These are phyloP conservation scores for Penicillium sp. DNA, from an alignment of 2,329 filamentous ascomycete genomes.

Conservation along the genomic window DNA sequence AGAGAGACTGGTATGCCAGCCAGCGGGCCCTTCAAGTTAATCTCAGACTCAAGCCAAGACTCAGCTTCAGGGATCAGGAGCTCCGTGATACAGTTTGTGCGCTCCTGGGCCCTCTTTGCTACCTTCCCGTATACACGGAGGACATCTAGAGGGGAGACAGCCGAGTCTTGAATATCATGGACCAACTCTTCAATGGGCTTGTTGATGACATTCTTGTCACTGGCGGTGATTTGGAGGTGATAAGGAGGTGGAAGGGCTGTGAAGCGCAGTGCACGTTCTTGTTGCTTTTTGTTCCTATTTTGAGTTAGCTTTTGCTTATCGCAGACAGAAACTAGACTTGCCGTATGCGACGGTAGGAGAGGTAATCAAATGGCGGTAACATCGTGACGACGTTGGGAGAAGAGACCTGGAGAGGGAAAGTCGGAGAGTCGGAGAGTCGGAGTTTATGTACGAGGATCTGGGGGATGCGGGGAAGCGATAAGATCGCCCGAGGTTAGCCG, in stretches of 20 bases:
- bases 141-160: conserved; percentile 68
- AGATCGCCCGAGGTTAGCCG: conserved; percentile 10
- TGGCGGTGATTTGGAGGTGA: conserved; percentile 62
- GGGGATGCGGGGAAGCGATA: conserved; percentile 25
- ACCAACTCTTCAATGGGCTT: conserved; percentile 79
- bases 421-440: neutral
- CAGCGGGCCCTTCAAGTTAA: conserved; percentile 77
- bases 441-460: conserved; percentile 11
- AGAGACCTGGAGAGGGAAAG: conserved; percentile 1
- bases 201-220: conserved; percentile 69
- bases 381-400: conserved; percentile 29
- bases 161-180: conserved; percentile 70
- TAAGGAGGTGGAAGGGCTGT: conserved; percentile 66
- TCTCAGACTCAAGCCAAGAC: conserved; percentile 62
- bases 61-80: conserved; percentile 79
- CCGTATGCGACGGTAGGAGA: conserved; percentile 73
- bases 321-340: conserved; percentile 43
- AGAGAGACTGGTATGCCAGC: conserved; percentile 85
- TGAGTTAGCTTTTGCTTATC: neutral
- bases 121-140: conserved; percentile 87
- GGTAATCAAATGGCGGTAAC: conserved; percentile 64
- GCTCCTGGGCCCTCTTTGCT: conserved; percentile 77
- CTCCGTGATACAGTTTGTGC: conserved; percentile 89
- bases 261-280: conserved; percentile 71
- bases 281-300: conserved; percentile 70